Evolutionary conservation across 495 filamentous ascomycete genomes (phyloP).

Genomic region (Neurospora discreta): DNA sequence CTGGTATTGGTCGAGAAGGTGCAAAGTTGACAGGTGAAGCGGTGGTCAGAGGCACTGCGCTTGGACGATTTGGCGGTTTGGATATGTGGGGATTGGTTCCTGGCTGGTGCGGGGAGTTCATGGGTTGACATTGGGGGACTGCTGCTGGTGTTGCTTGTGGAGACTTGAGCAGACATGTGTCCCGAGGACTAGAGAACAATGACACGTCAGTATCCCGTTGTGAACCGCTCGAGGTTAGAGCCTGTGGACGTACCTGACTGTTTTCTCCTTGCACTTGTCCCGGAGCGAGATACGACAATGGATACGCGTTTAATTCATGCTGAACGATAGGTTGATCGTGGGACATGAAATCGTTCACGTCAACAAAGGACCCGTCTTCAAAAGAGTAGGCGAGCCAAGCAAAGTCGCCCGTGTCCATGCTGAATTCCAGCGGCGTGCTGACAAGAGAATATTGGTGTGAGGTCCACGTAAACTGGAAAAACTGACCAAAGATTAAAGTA

Average conservation of each 20-base stretch:
- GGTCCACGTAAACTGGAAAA: not conserved
- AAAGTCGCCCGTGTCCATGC: not conserved
- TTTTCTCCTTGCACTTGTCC: not conserved
- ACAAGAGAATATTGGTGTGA: not conserved
- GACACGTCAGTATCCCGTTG: not conserved
- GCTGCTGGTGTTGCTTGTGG: not conserved
- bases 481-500: not conserved
- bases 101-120: not conserved
- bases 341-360: not conserved
- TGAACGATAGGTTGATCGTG: not conserved
- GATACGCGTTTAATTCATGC: not conserved
- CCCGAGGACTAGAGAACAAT: not conserved
- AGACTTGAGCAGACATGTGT: not conserved
- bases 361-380: not conserved
- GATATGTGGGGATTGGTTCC: not conserved
- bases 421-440: not conserved
- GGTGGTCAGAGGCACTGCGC: not conserved
- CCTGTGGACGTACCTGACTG: not conserved
- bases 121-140: not conserved
- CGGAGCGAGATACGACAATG: not conserved
- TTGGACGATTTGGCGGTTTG: not conserved
- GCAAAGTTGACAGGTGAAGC: not conserved
- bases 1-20: not conserved
- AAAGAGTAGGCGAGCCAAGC: not conserved
- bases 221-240: not conserved